Percentiles rank a stretch among this genome's conserved stretches.
phyloP scores from a whole-genome alignment of 2,329 filamentous ascomycete genomes.

The Zalaria obscura region DNA sequence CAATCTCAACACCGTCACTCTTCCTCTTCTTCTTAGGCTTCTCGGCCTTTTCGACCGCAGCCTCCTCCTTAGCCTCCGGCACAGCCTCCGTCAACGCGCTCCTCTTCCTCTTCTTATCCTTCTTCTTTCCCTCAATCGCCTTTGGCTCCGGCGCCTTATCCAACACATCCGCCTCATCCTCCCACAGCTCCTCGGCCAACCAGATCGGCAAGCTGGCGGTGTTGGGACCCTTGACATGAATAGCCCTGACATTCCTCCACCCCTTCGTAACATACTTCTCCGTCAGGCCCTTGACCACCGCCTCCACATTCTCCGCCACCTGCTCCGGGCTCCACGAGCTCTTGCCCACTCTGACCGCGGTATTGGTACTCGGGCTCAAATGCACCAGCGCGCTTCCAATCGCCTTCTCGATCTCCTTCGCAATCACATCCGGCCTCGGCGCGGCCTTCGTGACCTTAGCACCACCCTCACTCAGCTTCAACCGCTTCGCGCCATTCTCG shows the following conservation, averaged over 20 bases:
- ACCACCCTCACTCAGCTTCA: conserved; percentile 25
- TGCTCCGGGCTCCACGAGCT: conserved; percentile 62
- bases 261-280: conserved; percentile 72
- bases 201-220: conserved; percentile 88
- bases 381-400: conserved; percentile 66
- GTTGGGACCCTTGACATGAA: conserved; percentile 84
- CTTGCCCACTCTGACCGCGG: conserved; percentile 65
- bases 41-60: conserved; percentile 15
- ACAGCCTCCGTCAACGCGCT: conserved; percentile 12
- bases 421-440: conserved; percentile 51
- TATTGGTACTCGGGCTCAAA: conserved; percentile 65
- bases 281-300: conserved; percentile 54
- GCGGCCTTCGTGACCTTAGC: conserved; percentile 27
- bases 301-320: conserved; percentile 66
- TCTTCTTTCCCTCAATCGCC: conserved; percentile 11
- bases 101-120: conserved; percentile 18
- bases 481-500: conserved; percentile 39
- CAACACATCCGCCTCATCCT: conserved; percentile 56
- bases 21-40: conserved; percentile 15
- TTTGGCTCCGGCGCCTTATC: conserved; percentile 26
- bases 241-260: conserved; percentile 70
- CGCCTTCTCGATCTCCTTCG: conserved; percentile 64
- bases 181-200: conserved; percentile 84
- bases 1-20: conserved; percentile 9
- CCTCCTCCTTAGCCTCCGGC: conserved; percentile 7